Evolutionary conservation across 257 asterid species (phyloP).

Genomic region (Pogostemon cablin): DNA sequence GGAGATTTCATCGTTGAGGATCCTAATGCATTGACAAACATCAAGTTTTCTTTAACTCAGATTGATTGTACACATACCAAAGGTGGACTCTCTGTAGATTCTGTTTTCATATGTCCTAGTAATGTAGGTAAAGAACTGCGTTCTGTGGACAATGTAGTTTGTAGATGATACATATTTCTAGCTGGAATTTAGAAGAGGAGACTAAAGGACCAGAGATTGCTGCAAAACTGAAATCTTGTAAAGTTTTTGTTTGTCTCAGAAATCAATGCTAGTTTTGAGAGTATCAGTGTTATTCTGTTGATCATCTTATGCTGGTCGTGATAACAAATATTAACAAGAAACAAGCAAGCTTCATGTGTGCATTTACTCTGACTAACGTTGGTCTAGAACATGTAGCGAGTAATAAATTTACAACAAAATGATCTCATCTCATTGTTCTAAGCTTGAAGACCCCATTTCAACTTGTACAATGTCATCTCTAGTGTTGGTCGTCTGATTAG

Average conservation of each 20-base stretch:
- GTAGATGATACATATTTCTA: constrained; percentile 1
- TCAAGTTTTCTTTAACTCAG: constrained; percentile 66
- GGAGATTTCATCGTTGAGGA: constrained; percentile 68
- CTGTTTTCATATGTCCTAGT: constrained; percentile 63
- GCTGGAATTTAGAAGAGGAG: no score
- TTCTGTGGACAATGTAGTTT: constrained; percentile 30
- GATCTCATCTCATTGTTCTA: not conserved
- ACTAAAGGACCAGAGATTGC: constrained; percentile 8
- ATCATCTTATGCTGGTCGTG: not conserved
- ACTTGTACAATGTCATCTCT: not conserved
- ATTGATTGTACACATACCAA: constrained; percentile 87
- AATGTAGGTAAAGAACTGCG: constrained; percentile 50
- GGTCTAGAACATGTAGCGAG: no score
- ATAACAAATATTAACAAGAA: not conserved
- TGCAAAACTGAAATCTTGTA: not conserved
- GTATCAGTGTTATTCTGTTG: not conserved
- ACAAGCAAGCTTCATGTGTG: no score
- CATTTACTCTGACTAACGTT: no score
- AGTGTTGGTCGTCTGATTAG: constrained; percentile 3
- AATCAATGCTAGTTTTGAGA: constrained; percentile 6
- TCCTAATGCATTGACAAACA: constrained; percentile 40
- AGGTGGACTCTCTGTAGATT: constrained; percentile 81
- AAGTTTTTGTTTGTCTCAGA: constrained; percentile 12
- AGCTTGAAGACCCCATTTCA: constrained; percentile 18
- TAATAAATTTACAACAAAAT: not conserved